A percentile compares a stretch with the other conserved stretches of the same genome.
Evolutionary conservation across 352 stramenopile species (phyloP).

Genomic region (Pythium rhizo-oryzae): DNA sequence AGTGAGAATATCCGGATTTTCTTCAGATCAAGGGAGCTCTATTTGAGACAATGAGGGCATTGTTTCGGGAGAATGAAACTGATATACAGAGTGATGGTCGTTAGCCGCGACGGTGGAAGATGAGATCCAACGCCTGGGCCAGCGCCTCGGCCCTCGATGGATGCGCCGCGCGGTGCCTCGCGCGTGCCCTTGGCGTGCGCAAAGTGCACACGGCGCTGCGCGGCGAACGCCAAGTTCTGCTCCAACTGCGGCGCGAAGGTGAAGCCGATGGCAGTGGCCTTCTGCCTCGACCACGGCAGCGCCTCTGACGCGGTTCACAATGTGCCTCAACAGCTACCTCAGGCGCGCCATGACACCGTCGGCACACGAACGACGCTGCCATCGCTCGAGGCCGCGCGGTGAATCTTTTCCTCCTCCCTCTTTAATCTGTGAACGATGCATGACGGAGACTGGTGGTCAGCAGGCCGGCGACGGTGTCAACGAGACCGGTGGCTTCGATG

Average conservation of each 20-base stretch:
- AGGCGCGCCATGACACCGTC: background rate
- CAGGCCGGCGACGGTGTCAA: background rate
- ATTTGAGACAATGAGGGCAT: background rate
- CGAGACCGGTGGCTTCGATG: too few species aligned
- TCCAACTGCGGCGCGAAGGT: slow-evolving; percentile 25
- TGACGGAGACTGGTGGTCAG: background rate
- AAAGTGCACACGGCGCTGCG: slow-evolving; percentile 10
- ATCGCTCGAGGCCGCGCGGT: background rate
- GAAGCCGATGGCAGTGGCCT: too few species aligned
- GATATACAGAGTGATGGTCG: slow-evolving; percentile 25
- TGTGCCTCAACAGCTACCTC: too few species aligned
- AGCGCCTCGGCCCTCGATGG: background rate
- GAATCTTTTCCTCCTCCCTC: background rate
- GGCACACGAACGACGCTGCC: background rate
- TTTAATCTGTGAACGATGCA: background rate
- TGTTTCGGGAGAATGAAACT: slow-evolving; percentile 16
- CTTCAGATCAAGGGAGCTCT: background rate
- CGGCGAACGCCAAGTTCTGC: slow-evolving; percentile 29
- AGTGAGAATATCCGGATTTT: background rate
- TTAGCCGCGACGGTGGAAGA: background rate
- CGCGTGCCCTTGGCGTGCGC: slow-evolving; percentile 10
- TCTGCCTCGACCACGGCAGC: too few species aligned
- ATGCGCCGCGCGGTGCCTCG: background rate
- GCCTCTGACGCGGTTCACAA: too few species aligned
- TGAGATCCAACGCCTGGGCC: too few species aligned